Evolutionary conservation across 306 rosid species (phyloP).

Genomic region (Rosa rugosa): DNA sequence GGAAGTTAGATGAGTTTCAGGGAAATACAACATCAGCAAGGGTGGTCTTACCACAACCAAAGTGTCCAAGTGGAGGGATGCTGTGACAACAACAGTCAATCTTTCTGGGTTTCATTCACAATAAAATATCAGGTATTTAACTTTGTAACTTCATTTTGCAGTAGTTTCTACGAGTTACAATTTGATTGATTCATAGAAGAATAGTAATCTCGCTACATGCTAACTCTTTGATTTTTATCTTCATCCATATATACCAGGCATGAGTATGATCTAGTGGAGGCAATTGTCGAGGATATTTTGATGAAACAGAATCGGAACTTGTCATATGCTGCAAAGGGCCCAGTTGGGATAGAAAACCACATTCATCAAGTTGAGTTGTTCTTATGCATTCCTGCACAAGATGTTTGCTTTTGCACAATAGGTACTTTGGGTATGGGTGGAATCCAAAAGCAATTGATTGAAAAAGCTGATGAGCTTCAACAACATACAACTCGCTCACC

Average conservation of each 20-base stretch:
- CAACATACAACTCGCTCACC: no score
- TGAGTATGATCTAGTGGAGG: neutral
- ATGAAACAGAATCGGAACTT: neutral
- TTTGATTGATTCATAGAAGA: no score
- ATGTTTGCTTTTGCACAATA: neutral
- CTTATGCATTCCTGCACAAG: neutral
- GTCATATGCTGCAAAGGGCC: neutral
- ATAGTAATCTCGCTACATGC: neutral
- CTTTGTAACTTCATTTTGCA: neutral
- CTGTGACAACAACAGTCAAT: neutral
- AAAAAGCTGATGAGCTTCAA: no score
- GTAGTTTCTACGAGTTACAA: neutral
- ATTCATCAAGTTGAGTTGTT: neutral
- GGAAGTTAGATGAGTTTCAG: neutral
- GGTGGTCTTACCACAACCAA: neutral
- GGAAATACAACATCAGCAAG: neutral
- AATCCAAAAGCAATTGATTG: no score
- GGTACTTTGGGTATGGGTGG: constrained; percentile 1
- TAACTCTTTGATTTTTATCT: neutral
- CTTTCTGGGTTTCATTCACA: neutral
- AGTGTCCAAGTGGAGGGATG: neutral
- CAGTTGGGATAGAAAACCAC: neutral
- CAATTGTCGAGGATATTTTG: neutral
- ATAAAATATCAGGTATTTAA: neutral
- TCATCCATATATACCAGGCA: neutral